A percentile compares a stretch with the other conserved stretches of the same genome.
These are phyloP conservation scores for Populus simonii DNA, from an alignment of 345 rosid species.

Conservation along the genomic window DNA sequence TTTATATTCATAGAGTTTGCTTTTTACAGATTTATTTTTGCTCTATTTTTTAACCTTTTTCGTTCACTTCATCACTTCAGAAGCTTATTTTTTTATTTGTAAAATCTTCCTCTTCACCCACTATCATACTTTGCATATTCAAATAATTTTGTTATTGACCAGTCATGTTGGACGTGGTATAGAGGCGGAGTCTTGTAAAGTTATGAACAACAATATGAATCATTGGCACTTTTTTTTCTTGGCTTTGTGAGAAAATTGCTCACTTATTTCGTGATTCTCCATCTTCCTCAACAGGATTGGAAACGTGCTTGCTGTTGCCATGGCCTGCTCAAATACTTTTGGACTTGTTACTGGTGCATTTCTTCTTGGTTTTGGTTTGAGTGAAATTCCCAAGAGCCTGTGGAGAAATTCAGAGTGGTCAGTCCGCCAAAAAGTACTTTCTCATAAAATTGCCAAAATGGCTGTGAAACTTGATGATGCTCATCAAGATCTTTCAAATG, in stretches of 20 bases:
- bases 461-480: slow-evolving; percentile 97
- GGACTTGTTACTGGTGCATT: slow-evolving; percentile 98
- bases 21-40: background rate
- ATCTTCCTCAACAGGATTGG: slow-evolving; percentile 44
- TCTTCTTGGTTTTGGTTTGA: slow-evolving; percentile 98
- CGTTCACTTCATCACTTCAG: background rate
- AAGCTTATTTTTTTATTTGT: background rate
- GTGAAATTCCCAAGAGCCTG: slow-evolving; percentile 84
- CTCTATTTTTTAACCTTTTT: background rate
- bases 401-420: slow-evolving; percentile 97
- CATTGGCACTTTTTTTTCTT: background rate
- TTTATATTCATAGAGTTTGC: slow-evolving; percentile 10
- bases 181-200: background rate
- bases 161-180: background rate
- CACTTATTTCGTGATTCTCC: background rate
- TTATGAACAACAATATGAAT: background rate
- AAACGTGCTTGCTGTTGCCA: slow-evolving; percentile 81
- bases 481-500: slow-evolving; percentile 95
- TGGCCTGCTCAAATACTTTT: slow-evolving; percentile 99
- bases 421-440: slow-evolving; percentile 88
- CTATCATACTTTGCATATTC: background rate
- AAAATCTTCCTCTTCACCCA: background rate
- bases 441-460: slow-evolving; percentile 96
- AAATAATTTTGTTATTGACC: slow-evolving; percentile 1
- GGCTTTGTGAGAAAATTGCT: background rate